These are phyloP conservation scores for Orbilia quercus DNA, from an alignment of 2,329 filamentous ascomycete genomes.

Conservation along the genomic window DNA sequence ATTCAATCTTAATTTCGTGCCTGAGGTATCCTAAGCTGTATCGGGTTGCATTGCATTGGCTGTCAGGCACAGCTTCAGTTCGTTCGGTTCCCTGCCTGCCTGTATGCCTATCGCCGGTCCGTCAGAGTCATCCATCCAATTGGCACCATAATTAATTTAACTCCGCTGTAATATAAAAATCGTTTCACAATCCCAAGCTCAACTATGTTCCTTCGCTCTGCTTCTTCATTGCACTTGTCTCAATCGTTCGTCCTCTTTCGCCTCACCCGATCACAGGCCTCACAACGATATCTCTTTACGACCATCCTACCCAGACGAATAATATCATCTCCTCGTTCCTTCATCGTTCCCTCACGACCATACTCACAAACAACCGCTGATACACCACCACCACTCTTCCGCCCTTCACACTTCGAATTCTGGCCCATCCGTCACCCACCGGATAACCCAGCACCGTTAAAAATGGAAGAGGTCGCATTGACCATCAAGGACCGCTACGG, in stretches of 20 bases:
- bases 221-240: constrained; percentile 2
- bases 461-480: constrained; percentile 66
- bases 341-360: background rate
- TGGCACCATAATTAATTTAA: background rate
- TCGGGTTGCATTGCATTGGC: background rate
- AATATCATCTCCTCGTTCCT: constrained; percentile 2
- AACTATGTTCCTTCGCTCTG: constrained; percentile 35
- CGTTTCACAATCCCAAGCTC: too few species aligned
- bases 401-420: constrained; percentile 15
- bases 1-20: constrained; percentile 12
- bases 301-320: background rate
- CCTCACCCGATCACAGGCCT: constrained; percentile 15
- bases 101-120: constrained; percentile 13
- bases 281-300: constrained; percentile 19
- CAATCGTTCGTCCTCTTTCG: constrained; percentile 9
- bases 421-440: constrained; percentile 24
- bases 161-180: constrained; percentile 1
- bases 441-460: constrained; percentile 57
- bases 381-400: constrained; percentile 9
- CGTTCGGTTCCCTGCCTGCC: constrained; percentile 3
- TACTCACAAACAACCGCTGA: background rate
- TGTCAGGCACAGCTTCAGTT: too few species aligned
- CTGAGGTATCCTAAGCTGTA: constrained; percentile 5
- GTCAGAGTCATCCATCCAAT: constrained; percentile 27
- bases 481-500: constrained; percentile 70